Evolutionary conservation across 2,329 filamentous ascomycete species (phyloP), one percentile per base, ranked within the genome.

Genomic region (Fusarium abutilonis): DNA sequence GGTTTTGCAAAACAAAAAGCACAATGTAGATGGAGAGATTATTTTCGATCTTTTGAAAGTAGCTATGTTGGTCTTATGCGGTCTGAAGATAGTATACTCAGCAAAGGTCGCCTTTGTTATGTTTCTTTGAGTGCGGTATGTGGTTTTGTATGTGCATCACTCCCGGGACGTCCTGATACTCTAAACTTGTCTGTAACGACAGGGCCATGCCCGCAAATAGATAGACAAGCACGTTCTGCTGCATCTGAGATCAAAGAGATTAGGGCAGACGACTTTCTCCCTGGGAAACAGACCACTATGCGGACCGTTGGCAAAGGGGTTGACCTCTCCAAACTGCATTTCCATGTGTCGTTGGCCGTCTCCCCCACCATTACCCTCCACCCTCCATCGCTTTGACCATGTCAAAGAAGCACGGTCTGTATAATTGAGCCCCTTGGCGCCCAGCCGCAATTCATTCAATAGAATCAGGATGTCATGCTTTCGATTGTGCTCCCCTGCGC

Each of bases 121-220:
- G 17, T 59, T 68, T 66, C 65, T 67, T 71, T 70, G 52, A 71
- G 56, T 67, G 55, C 49, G 34, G 46, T 48, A 52, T 48, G 43
- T 51, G 56, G 48, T 61, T 65, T 57, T 67, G 60, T 60, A 68
- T 63, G 52, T 53, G 51, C 49, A 61, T 59, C 29, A 45, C 52
- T 42, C 46, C 40, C 51, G 42, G 43, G 43, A 48, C 42, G 60
- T 53, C 50, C 50, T 58, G 44, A 50, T 58, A 63, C 38, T 49
- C 51, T 58, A 43, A 49, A 52, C 47, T 55, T 56, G 51, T 54
- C 57, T 57, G 52, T 52, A 65, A 35, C 56, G 66, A 59, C 61
- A 64, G 60, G 65, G 57, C 60, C 64, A 69, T 55, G 55, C 36
- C 64, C 64, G 64, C 67, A 67, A 70, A 70, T 65, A 69, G 64